These are phyloP conservation scores for Aureobasidium lini DNA, from an alignment of 2,329 filamentous ascomycete species.

Conservation along the genomic window DNA sequence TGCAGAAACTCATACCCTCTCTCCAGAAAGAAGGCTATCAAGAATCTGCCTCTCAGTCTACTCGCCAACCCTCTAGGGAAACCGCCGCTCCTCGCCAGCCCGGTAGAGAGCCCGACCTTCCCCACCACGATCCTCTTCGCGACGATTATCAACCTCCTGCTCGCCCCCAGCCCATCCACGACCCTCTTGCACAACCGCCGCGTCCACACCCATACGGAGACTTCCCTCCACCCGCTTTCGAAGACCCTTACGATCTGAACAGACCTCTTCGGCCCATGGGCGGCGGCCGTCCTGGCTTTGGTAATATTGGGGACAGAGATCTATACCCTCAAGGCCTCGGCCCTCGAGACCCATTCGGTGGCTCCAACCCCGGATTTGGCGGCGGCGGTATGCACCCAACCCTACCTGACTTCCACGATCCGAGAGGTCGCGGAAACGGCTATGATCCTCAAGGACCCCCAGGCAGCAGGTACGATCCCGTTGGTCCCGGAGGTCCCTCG, in stretches of 20 bases:
- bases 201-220: constrained; percentile 61
- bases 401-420: constrained; percentile 78
- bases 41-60: constrained; percentile 22
- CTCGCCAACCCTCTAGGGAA: constrained; percentile 17
- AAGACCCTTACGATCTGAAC: constrained; percentile 83
- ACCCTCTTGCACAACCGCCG: constrained; percentile 53
- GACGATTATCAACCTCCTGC: constrained; percentile 54
- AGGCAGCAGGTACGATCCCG: constrained; percentile 84
- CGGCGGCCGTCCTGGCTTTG: constrained; percentile 27
- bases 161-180: constrained; percentile 55
- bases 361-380: constrained; percentile 47
- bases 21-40: constrained; percentile 74
- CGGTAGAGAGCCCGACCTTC: constrained; percentile 23
- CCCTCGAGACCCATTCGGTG: constrained; percentile 59
- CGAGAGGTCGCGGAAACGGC: constrained; percentile 37
- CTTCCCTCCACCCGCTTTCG: constrained; percentile 82
- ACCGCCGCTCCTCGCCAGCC: constrained; percentile 27
- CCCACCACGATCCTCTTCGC: constrained; percentile 40
- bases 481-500: constrained; percentile 60
- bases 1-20: constrained; percentile 75
- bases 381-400: constrained; percentile 90
- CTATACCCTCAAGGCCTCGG: constrained; percentile 80
- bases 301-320: constrained; percentile 74
- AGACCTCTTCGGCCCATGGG: constrained; percentile 51
- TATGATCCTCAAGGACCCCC: constrained; percentile 72